Percentiles rank a stretch among this genome's conserved stretches.
phyloP scores from a whole-genome alignment of 495 filamentous ascomycete species.

The Neurospora sp. region DNA sequence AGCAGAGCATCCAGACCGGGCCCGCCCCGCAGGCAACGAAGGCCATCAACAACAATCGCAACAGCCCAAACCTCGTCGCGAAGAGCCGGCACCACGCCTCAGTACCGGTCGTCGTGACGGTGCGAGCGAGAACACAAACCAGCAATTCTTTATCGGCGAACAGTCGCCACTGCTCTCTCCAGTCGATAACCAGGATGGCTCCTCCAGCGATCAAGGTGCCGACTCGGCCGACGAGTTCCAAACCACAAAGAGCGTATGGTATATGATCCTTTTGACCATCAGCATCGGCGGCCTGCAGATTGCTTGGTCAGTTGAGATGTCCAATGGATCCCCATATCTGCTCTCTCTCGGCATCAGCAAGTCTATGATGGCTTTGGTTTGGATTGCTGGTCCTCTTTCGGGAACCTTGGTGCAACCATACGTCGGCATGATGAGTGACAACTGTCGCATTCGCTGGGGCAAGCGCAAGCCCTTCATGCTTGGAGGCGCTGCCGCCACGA shows the following conservation, averaged over 20 bases:
- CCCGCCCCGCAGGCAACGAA: slow-evolving; percentile 17
- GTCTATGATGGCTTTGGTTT: slow-evolving; percentile 83
- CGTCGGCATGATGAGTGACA: slow-evolving; percentile 82
- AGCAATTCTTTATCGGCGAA: slow-evolving; percentile 32
- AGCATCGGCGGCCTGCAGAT: slow-evolving; percentile 81
- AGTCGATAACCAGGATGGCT: slow-evolving; percentile 26
- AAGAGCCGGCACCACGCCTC: background rate
- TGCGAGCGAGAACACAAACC: background rate
- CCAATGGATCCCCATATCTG: slow-evolving; percentile 64
- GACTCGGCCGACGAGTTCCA: slow-evolving; percentile 35
- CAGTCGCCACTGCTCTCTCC: slow-evolving; percentile 49
- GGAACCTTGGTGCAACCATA: slow-evolving; percentile 89
- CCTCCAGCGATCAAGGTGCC: slow-evolving; percentile 24
- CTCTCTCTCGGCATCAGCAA: slow-evolving; percentile 82
- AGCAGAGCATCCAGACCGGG: slow-evolving; percentile 17
- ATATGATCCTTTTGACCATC: slow-evolving; percentile 73
- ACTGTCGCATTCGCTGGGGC: slow-evolving; percentile 69
- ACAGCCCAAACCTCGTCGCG: background rate
- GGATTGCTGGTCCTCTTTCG: slow-evolving; percentile 85
- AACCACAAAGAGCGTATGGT: slow-evolving; percentile 67
- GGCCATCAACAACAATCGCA: slow-evolving; percentile 1
- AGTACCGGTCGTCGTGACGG: background rate
- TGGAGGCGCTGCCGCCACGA: slow-evolving; percentile 59
- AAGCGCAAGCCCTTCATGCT: slow-evolving; percentile 86
- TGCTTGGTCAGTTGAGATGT: slow-evolving; percentile 88